These are phyloP conservation scores for Cladorrhinum sp. DNA, from an alignment of 2,329 filamentous ascomycete species.

Conservation along the genomic window DNA sequence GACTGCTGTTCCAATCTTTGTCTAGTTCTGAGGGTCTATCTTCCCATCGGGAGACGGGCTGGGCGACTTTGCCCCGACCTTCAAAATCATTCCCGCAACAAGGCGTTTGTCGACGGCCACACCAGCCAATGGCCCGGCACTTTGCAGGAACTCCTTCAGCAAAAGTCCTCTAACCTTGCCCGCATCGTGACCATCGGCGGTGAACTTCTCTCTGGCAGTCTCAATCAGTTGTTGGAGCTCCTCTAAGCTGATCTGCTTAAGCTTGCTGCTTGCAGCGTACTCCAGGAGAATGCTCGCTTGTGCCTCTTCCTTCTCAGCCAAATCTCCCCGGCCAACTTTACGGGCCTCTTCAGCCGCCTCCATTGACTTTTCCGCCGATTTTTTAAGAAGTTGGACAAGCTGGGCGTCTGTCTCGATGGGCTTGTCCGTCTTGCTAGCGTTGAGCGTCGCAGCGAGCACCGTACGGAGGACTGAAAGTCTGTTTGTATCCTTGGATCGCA, in stretches of 20 bases:
- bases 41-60: too few relatives aligned
- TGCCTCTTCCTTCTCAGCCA: conserved; percentile 66
- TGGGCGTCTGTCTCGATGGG: conserved; percentile 70
- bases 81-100: not conserved
- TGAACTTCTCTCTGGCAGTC: conserved; percentile 49
- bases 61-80: not conserved
- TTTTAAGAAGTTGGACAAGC: conserved; percentile 65
- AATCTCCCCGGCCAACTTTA: conserved; percentile 60
- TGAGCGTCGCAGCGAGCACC: conserved; percentile 67
- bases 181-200: conserved; percentile 41
- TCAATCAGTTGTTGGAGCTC: conserved; percentile 56
- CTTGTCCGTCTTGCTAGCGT: conserved; percentile 67
- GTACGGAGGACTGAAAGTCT: conserved; percentile 67
- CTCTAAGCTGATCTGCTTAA: conserved; percentile 56
- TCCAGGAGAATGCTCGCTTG: conserved; percentile 64
- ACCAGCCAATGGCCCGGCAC: not conserved
- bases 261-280: conserved; percentile 58
- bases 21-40: too few relatives aligned
- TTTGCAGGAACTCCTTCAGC: conserved; percentile 55
- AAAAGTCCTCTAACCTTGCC: conserved; percentile 57
- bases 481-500: conserved; percentile 61
- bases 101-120: conserved; percentile 1
- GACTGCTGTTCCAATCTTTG: not conserved
- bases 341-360: conserved; percentile 63
- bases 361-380: conserved; percentile 55